Percentiles rank a stretch among this genome's conserved stretches.
These are phyloP conservation scores for Endoconidiophora polonica DNA, from an alignment of 2,329 filamentous ascomycete genomes.

Conservation along the genomic window DNA sequence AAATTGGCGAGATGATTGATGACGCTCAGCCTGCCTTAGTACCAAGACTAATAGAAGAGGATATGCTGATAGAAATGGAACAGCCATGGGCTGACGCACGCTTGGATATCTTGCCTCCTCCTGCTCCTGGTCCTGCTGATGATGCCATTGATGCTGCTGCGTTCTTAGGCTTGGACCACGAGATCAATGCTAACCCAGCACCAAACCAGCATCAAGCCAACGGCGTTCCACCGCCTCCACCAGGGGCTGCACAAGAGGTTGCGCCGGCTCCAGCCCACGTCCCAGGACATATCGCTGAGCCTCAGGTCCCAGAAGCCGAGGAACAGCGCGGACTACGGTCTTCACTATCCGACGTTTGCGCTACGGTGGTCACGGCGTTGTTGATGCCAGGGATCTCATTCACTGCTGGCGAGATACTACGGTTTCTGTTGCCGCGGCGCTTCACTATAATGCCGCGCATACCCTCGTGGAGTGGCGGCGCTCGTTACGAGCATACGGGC, in stretches of 20 bases:
- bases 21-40: neutral
- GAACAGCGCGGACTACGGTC: constrained; percentile 19
- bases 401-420: constrained; percentile 59
- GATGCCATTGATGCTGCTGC: neutral
- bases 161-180: too few species aligned
- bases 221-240: constrained; percentile 10
- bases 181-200: too few species aligned
- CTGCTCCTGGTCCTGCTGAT: constrained; percentile 12
- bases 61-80: neutral
- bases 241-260: constrained; percentile 19
- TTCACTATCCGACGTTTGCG: constrained; percentile 24
- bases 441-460: constrained; percentile 38
- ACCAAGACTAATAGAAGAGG: neutral
- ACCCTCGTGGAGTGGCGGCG: constrained; percentile 10
- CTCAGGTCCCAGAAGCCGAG: too few species aligned
- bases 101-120: constrained; percentile 9
- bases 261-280: too few species aligned
- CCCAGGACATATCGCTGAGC: too few species aligned
- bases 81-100: neutral
- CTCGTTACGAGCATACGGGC: constrained; percentile 31
- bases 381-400: constrained; percentile 71
- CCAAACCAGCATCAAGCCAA: neutral
- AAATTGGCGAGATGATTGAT: neutral
- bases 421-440: constrained; percentile 45
- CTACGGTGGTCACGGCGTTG: constrained; percentile 34